Evolutionary conservation across 495 filamentous ascomycete species (phyloP), one percentile per base, ranked within the genome.

Genomic region (Aspergillus bertholletiae): DNA sequence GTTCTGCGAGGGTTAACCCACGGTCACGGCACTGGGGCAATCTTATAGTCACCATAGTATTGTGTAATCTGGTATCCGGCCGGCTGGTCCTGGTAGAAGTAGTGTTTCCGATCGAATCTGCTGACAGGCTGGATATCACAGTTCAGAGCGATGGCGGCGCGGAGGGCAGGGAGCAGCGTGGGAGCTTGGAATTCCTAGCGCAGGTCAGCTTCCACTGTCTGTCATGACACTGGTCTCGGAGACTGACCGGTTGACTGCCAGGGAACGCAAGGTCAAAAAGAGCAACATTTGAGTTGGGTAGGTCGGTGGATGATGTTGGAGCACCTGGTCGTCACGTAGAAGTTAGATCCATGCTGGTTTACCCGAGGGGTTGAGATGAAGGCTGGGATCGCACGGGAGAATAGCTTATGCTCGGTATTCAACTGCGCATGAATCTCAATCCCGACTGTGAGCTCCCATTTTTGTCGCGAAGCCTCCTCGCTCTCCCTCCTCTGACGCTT

Each of bases 31-130:
- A 40, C 11, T 0, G 28, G 23, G 26, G 26, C 24, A 50, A 39
- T 15, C 39, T 8, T 12, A 37, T 9, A 30, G 28, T 34, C 83
- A 83, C 80, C 80, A 62, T 87, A 96, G 71, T 92, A 97, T 63
- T 99, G 95, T 7, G 94, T 99, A 52, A 99, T 94, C 69, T 99
- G 94, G 70, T 97, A 99, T 0, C 94, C 94, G 0, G 87, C 77
- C 7, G 95, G 94, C 66, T 99, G 94, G 69, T 99, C 94, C 80
- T 92, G 93, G 72, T 97, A 95, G 71, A 97, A 97, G 67, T 99
- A 99, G 64, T 99, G 94, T 67, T 99, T 99, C 46, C 94, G 81
- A 71, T 99, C 94, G 69, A 95, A 99, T 28, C 80, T 80, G 63
- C 90, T 95, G 44, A 79, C 78, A 2, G 69, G 77, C 64, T 92